phyloP scores from a whole-genome alignment of 306 rosid genomes.

The Chamaecrista fasciculata region DNA sequence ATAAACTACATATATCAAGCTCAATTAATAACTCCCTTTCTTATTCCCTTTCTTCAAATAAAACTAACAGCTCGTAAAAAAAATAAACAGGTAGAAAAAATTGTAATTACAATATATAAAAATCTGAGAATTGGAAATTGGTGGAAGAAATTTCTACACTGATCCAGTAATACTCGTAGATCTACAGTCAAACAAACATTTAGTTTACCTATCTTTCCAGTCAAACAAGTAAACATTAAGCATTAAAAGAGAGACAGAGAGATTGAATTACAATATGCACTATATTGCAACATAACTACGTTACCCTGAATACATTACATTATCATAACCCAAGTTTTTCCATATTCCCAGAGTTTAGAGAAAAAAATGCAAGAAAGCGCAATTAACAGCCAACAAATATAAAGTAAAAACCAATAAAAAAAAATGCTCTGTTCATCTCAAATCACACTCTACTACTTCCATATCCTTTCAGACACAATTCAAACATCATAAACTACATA shows the following conservation, averaged over 20 bases:
- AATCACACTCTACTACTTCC: neutral
- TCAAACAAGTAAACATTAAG: neutral
- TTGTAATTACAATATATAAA: no score
- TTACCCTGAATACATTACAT: neutral
- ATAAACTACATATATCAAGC: neutral
- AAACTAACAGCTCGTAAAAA: no score
- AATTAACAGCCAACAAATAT: neutral
- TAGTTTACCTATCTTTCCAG: neutral
- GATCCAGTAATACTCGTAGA: neutral
- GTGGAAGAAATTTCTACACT: neutral
- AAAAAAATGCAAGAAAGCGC: neutral
- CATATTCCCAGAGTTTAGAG: neutral
- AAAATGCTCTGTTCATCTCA: neutral
- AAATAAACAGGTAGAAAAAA: no score
- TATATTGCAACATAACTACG: neutral
- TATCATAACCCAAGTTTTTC: neutral
- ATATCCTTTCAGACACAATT: neutral
- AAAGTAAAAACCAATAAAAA: neutral
- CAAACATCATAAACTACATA: neutral
- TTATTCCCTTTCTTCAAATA: no score
- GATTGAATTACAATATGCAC: neutral
- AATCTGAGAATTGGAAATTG: no score
- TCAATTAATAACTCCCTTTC: neutral
- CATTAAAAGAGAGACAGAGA: neutral
- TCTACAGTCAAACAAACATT: neutral